Conservation (phyloP, 495 filamentous ascomycete species). For the Cercophora newfieldiana region DNA sequence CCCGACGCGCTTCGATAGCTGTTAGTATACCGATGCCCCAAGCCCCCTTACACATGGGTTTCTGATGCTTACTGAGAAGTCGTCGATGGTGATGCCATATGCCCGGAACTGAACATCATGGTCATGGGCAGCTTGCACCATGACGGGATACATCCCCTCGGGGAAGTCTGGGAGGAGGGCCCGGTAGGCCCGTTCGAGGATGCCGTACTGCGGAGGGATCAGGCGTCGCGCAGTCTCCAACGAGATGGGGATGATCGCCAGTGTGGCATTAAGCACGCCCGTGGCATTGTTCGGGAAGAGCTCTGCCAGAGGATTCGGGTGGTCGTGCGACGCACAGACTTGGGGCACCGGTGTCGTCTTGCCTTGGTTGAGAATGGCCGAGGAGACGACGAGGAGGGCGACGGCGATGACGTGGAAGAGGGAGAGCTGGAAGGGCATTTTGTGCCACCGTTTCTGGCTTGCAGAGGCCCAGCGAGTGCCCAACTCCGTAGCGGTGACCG, state of each 20-base stretch:
- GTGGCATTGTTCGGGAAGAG: slow-evolving; percentile 41
- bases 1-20: slow-evolving; percentile 34
- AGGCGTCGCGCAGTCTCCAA: slow-evolving; percentile 34
- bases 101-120: slow-evolving; percentile 42
- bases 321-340: slow-evolving; percentile 39
- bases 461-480: slow-evolving; percentile 24
- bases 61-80: slow-evolving; percentile 41
- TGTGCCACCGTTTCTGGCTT: slow-evolving; percentile 22
- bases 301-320: slow-evolving; percentile 37
- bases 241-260: slow-evolving; percentile 43
- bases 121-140: slow-evolving; percentile 46
- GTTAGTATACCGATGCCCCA: slow-evolving; percentile 15
- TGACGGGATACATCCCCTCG: slow-evolving; percentile 45
- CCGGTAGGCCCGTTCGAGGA: slow-evolving; percentile 42
- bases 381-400: slow-evolving; percentile 27
- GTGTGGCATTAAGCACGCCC: slow-evolving; percentile 44
- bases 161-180: slow-evolving; percentile 41
- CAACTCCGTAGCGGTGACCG: slow-evolving; percentile 22
- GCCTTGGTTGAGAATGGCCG: slow-evolving; percentile 27
- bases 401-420: slow-evolving; percentile 28
- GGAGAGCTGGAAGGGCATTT: slow-evolving; percentile 29
- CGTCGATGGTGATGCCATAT: slow-evolving; percentile 37
- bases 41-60: no score
- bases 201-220: slow-evolving; percentile 39
- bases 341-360: slow-evolving; percentile 18